A percentile compares a stretch with the other conserved stretches of the same genome.
Conservation (phyloP, 192 early-diverging fungal species). For the Rhizophlyctis rosea region DNA sequence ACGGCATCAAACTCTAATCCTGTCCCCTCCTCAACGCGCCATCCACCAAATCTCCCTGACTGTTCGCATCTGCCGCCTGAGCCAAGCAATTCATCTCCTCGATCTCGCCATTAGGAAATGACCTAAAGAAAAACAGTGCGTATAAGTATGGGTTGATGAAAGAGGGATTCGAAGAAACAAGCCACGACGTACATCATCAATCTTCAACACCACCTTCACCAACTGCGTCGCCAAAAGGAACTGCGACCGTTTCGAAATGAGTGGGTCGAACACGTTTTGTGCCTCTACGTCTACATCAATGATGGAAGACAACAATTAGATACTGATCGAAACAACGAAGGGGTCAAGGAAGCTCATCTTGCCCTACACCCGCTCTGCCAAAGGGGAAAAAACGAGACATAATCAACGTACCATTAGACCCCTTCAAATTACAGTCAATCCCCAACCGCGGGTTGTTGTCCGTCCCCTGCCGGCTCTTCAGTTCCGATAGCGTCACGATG, state of each 20-base stretch:
- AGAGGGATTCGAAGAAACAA: no score
- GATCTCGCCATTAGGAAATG: constrained; percentile 9
- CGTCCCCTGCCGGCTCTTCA: constrained; percentile 91
- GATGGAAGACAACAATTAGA: constrained; percentile 17
- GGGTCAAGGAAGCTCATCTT: no score
- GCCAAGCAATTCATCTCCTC: constrained; percentile 63
- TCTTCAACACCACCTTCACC: constrained; percentile 98
- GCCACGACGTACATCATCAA: constrained; percentile 48
- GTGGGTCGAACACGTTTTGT: constrained; percentile 97
- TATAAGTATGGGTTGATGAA: not conserved
- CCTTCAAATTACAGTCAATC: constrained; percentile 92
- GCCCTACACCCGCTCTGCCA: no score
- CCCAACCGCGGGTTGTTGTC: constrained; percentile 85
- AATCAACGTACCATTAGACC: constrained; percentile 69
- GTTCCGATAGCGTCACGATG: constrained; percentile 92
- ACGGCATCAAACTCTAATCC: constrained; percentile 88
- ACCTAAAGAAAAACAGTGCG: not conserved
- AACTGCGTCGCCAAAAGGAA: constrained; percentile 96
- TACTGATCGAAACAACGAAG: not conserved
- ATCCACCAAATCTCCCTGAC: constrained; percentile 79
- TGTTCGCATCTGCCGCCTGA: constrained; percentile 83
- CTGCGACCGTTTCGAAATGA: constrained; percentile 99
- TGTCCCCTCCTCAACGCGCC: constrained; percentile 61
- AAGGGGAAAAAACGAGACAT: no score
- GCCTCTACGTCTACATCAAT: constrained; percentile 80